These are phyloP conservation scores for Dioscorea dumetorum DNA, from an alignment of 106 monocot species.

Conservation along the genomic window DNA sequence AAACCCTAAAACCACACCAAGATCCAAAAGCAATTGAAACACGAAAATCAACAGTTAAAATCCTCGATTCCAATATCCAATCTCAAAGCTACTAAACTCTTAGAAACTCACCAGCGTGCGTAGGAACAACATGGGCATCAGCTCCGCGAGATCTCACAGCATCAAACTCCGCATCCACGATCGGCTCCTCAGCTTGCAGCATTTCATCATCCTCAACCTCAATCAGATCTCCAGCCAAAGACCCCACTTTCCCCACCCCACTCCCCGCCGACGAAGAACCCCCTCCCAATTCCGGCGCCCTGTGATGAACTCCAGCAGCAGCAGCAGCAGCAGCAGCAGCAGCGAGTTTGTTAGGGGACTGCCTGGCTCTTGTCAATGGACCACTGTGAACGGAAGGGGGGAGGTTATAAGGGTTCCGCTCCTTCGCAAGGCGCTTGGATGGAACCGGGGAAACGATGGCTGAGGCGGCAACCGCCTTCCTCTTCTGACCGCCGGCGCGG, in stretches of 20 bases:
- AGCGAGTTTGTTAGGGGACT: conserved; percentile 60
- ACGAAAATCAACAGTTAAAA: background rate
- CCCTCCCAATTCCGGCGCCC: conserved; percentile 1
- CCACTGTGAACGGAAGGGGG: conserved; percentile 44
- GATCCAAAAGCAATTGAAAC: background rate
- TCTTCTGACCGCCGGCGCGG: conserved; percentile 34
- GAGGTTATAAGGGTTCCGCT: conserved; percentile 40
- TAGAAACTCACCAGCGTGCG: conserved; percentile 58
- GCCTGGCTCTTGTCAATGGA: conserved; percentile 69
- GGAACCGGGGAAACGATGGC: conserved; percentile 20
- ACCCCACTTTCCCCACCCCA: background rate
- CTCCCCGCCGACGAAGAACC: background rate
- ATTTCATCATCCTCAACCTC: conserved; percentile 24
- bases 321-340: too few relatives aligned
- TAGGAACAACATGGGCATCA: conserved; percentile 71
- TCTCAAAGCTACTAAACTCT: background rate
- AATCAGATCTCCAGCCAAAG: conserved; percentile 11
- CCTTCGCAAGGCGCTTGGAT: conserved; percentile 67
- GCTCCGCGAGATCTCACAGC: conserved; percentile 54
- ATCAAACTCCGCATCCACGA: conserved; percentile 74
- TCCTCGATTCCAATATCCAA: too few relatives aligned
- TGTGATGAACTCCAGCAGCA: conserved; percentile 3
- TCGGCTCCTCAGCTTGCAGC: conserved; percentile 22
- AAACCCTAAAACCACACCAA: background rate
- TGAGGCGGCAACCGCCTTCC: conserved; percentile 25